Evolutionary conservation across 1,284 basidiomycete genomes (phyloP).

Genomic region (Irpex sp.): DNA sequence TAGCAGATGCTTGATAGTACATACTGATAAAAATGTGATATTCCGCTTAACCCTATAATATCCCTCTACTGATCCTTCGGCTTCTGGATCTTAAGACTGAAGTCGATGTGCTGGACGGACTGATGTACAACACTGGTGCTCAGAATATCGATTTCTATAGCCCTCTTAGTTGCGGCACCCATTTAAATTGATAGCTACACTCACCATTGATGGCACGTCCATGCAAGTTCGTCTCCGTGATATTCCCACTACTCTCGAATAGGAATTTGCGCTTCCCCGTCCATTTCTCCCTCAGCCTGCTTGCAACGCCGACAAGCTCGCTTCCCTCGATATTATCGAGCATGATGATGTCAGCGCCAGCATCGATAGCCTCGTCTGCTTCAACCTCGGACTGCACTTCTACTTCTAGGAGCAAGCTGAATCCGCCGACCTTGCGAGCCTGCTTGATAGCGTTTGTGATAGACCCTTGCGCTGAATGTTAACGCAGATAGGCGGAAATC

Average conservation of each 20-base stretch:
- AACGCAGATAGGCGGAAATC: background rate
- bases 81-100: conserved; percentile 88
- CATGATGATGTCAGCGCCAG: conserved; percentile 98
- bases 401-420: conserved; percentile 91
- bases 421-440: conserved; percentile 89
- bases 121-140: conserved; percentile 93
- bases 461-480: conserved; percentile 65
- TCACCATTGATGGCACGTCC: conserved; percentile 73
- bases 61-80: conserved; percentile 25
- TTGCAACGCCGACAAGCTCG: conserved; percentile 66
- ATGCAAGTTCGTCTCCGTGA: conserved; percentile 80
- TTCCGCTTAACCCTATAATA: background rate
- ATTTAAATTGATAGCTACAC: conserved; percentile 20
- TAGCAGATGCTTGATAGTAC: background rate
- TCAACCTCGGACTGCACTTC: conserved; percentile 89
- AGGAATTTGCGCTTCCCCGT: conserved; percentile 76
- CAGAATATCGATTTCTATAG: conserved; percentile 87
- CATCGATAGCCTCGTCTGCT: conserved; percentile 93
- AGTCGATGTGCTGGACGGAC: conserved; percentile 89
- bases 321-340: conserved; percentile 91
- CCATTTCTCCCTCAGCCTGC: conserved; percentile 74
- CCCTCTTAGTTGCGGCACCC: background rate
- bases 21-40: background rate
- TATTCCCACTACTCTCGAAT: conserved; percentile 90
- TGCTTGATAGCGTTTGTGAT: conserved; percentile 86